A percentile compares a stretch with the other conserved stretches of the same genome.
Conservation (phyloP, 352 stramenopile species). For the Phytopythium mirpurense region DNA sequence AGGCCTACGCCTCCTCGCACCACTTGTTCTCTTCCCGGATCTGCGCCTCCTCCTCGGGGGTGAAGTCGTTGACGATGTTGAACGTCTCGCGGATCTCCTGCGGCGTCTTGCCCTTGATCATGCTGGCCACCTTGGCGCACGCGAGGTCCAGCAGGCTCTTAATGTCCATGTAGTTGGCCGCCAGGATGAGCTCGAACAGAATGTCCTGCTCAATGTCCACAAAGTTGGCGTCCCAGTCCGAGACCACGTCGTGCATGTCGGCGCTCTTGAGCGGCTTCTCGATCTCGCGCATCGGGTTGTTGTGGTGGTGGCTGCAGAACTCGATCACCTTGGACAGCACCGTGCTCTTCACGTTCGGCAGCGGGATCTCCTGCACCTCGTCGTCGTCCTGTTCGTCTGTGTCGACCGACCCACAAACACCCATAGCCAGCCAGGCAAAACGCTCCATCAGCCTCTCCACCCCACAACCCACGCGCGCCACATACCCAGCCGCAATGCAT, state of each 20-base stretch:
- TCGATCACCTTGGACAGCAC: constrained; percentile 97
- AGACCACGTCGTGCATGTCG: constrained; percentile 99
- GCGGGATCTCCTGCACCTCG: constrained; percentile 94
- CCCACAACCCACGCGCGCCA: too few species aligned
- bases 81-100: constrained; percentile 99
- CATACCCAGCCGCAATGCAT: too few species aligned
- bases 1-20: constrained; percentile 97
- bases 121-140: constrained; percentile 90
- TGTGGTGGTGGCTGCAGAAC: constrained; percentile 95
- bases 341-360: constrained; percentile 97
- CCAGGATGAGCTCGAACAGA: constrained; percentile 99
- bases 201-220: constrained; percentile 99
- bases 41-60: constrained; percentile 98
- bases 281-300: constrained; percentile 98
- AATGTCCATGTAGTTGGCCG: constrained; percentile 99
- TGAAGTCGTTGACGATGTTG: constrained; percentile 99
- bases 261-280: constrained; percentile 99
- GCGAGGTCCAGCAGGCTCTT: constrained; percentile 93
- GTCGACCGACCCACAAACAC: too few species aligned
- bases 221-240: constrained; percentile 99
- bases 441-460: too few species aligned
- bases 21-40: constrained; percentile 99
- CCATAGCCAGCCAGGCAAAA: too few species aligned
- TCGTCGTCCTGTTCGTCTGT: constrained; percentile 93
- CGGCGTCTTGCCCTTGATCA: constrained; percentile 97